phyloP scores from a whole-genome alignment of 176 grass and related monocot species.

The Otatea glauca region DNA sequence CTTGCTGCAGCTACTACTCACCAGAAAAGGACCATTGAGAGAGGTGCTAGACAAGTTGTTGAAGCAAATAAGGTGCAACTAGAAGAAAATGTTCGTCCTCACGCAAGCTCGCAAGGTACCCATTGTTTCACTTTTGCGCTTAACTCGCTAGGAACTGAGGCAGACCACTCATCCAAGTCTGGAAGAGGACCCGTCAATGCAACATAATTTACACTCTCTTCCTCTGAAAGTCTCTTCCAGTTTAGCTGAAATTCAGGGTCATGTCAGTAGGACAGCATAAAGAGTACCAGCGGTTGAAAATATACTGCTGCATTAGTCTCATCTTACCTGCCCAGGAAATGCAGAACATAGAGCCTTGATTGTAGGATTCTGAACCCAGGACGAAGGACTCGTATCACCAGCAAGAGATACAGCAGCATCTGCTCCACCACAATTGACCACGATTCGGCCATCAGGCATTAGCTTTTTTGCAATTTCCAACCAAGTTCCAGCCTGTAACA shows the following conservation, averaged over 20 bases:
- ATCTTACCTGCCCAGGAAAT: constrained; percentile 73
- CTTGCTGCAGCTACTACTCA: constrained; percentile 33
- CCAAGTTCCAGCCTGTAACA: constrained; percentile 78
- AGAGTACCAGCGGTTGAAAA: neutral
- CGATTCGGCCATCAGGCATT: constrained; percentile 84
- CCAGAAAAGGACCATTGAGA: constrained; percentile 31
- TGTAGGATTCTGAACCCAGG: constrained; percentile 77
- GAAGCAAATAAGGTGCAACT: constrained; percentile 25
- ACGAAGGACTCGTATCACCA: constrained; percentile 41
- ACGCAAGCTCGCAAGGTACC: constrained; percentile 53
- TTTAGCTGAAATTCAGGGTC: constrained; percentile 58
- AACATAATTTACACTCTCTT: constrained; percentile 80
- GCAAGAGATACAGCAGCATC: constrained; percentile 60
- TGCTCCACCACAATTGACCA: constrained; percentile 86
- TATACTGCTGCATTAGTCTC: neutral
- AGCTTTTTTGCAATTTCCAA: constrained; percentile 72
- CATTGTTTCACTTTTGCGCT: constrained; percentile 78
- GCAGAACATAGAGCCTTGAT: constrained; percentile 76
- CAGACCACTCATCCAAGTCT: constrained; percentile 77
- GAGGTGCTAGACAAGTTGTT: constrained; percentile 27
- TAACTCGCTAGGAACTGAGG: constrained; percentile 60
- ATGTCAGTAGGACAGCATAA: constrained; percentile 7
- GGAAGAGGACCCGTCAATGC: constrained; percentile 83
- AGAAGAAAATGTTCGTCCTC: constrained; percentile 32
- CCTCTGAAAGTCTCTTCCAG: constrained; percentile 78